Percentiles rank a stretch among this genome's conserved stretches.
Conservation (phyloP, 805 yeast species). For the Candida yuanshanica region DNA sequence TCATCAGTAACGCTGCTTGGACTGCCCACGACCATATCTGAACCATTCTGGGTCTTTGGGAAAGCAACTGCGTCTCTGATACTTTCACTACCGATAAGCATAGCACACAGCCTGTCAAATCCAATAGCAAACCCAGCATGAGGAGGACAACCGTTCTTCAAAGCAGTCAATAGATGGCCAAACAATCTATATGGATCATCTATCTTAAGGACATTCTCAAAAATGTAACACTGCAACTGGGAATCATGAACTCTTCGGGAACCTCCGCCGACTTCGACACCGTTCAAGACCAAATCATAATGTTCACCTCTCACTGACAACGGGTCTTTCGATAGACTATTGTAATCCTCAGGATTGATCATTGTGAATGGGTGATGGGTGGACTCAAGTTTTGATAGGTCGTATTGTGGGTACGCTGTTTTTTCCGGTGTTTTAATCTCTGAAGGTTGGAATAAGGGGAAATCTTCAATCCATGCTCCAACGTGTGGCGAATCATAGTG, state of each 20-base stretch:
- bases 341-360: conserved; percentile 69
- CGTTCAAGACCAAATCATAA: conserved; percentile 89
- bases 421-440: conserved; percentile 31
- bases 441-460: conserved; percentile 83
- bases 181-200: conserved; percentile 55
- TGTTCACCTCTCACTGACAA: conserved; percentile 78
- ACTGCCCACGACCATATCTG: conserved; percentile 81
- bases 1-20: conserved; percentile 60
- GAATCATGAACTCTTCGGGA: conserved; percentile 92
- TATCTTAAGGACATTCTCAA: conserved; percentile 59
- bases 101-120: conserved; percentile 87
- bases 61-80: conserved; percentile 94
- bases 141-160: conserved; percentile 93
- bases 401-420: conserved; percentile 56
- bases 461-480: conserved; percentile 83
- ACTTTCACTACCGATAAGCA: conserved; percentile 70
- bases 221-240: conserved; percentile 65
- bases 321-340: conserved; percentile 47
- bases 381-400: conserved; percentile 43
- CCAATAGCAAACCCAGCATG: conserved; percentile 98
- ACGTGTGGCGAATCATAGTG: conserved; percentile 34
- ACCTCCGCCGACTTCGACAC: conserved; percentile 97
- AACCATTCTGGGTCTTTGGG: conserved; percentile 87
- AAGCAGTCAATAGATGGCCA: conserved; percentile 80
- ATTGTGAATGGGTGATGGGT: conserved; percentile 98